These are phyloP conservation scores for Irpex lacteus DNA, from an alignment of 1,284 basidiomycete genomes.

Conservation along the genomic window DNA sequence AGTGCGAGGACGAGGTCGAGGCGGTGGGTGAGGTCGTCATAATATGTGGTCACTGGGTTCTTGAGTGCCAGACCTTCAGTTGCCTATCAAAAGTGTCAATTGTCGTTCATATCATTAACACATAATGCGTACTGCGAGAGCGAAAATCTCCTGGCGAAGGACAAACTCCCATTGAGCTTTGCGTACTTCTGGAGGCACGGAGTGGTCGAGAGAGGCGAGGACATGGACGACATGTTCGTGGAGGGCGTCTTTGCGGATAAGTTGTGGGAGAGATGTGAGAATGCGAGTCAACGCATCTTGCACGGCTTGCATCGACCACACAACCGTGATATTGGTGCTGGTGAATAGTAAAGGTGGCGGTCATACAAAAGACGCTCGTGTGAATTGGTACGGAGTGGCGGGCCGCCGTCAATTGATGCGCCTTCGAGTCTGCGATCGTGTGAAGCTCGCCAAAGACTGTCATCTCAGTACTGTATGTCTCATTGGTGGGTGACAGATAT, in stretches of 20 bases:
- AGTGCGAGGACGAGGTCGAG: conserved; percentile 73
- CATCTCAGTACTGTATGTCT: too few relatives aligned
- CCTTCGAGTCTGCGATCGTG: not conserved
- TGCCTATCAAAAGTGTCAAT: conserved; percentile 35
- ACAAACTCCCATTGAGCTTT: conserved; percentile 73
- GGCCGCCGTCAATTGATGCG: not conserved
- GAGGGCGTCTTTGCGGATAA: conserved; percentile 45
- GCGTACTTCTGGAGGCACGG: conserved; percentile 51
- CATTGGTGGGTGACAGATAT: not conserved
- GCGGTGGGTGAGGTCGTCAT: conserved; percentile 53
- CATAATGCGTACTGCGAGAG: conserved; percentile 55
- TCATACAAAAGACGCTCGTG: not conserved
- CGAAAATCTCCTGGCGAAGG: conserved; percentile 65
- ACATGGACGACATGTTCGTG: conserved; percentile 47
- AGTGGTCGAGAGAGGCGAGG: conserved; percentile 40
- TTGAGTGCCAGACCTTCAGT: conserved; percentile 59
- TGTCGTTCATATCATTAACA: conserved; percentile 2
- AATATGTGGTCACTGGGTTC: conserved; percentile 51
- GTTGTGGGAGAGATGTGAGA: conserved; percentile 45
- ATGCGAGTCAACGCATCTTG: conserved; percentile 32
- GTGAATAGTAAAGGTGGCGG: not conserved
- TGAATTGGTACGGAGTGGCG: not conserved
- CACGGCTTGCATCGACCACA: conserved; percentile 23
- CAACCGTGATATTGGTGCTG: not conserved
- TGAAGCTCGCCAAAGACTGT: not conserved